Conservation (phyloP, 2,329 filamentous ascomycete genomes). For the Fusarium sp. region DNA sequence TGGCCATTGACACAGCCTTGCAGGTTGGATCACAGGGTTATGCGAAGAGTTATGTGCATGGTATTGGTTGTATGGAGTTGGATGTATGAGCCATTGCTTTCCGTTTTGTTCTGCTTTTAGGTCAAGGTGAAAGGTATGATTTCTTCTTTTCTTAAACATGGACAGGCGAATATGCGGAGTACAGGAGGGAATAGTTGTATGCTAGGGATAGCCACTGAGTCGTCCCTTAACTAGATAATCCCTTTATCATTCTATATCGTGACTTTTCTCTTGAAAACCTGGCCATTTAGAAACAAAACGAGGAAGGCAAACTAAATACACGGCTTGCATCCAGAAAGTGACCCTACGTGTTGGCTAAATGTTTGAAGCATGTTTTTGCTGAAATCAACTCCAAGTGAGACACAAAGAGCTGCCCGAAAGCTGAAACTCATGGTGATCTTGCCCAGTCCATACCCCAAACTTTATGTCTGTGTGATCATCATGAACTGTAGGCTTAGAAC, state of each 20-base stretch:
- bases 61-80: constrained; percentile 30
- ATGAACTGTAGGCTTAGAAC: not conserved
- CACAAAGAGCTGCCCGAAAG: not conserved
- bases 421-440: not conserved
- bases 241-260: not conserved
- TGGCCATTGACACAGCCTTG: not conserved
- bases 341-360: not conserved
- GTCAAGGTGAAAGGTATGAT: constrained; percentile 10
- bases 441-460: no score
- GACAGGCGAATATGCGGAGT: constrained; percentile 15
- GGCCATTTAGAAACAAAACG: not conserved
- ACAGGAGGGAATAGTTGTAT: not conserved
- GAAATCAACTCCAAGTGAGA: no score
- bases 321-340: not conserved
- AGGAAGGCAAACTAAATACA: not conserved
- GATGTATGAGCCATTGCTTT: constrained; percentile 36
- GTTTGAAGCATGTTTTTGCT: not conserved
- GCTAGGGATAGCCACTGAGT: not conserved
- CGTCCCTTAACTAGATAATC: not conserved
- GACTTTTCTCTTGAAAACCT: not conserved
- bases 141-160: constrained; percentile 15
- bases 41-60: constrained; percentile 20
- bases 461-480: not conserved
- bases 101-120: constrained; percentile 8
- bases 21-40: constrained; percentile 18